Percentiles rank a stretch among this genome's conserved stretches.
phyloP scores from a whole-genome alignment of 1,284 basidiomycete species.

The Omphalotus olearius region DNA sequence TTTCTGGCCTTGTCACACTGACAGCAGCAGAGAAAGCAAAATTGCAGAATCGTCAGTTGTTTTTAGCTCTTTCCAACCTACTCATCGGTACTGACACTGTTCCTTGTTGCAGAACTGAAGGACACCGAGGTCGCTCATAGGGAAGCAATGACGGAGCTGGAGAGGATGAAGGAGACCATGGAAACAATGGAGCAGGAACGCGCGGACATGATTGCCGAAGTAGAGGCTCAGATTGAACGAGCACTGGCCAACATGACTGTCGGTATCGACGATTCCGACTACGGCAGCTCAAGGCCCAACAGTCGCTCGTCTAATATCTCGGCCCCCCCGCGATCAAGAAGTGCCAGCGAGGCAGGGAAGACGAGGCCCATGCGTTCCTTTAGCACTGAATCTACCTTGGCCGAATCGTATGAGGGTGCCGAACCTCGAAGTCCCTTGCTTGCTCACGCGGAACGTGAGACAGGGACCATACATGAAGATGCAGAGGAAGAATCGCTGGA shows the following conservation, averaged over 20 bases:
- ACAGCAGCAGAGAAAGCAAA: constrained; percentile 75
- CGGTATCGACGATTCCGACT: constrained; percentile 71
- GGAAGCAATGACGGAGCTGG: constrained; percentile 64
- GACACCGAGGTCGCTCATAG: constrained; percentile 74
- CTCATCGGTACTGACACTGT: constrained; percentile 23
- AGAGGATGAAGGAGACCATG: constrained; percentile 73
- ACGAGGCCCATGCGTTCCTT: constrained; percentile 54
- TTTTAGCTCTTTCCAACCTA: background rate
- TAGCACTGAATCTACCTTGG: constrained; percentile 70
- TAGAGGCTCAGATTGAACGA: constrained; percentile 82
- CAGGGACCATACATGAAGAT: constrained; percentile 49
- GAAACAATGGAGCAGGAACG: constrained; percentile 81
- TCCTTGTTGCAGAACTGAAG: constrained; percentile 43
- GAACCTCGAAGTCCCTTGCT: constrained; percentile 27
- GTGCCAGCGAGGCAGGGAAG: constrained; percentile 51
- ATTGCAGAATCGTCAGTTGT: constrained; percentile 56
- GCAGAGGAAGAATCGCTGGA: constrained; percentile 41
- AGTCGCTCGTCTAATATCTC: constrained; percentile 41
- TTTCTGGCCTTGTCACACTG: constrained; percentile 73
- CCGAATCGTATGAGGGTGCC: constrained; percentile 51
- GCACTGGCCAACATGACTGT: constrained; percentile 81
- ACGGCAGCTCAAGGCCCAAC: constrained; percentile 46
- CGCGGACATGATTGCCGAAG: constrained; percentile 81
- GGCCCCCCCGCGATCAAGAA: constrained; percentile 43
- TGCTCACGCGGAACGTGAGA: constrained; percentile 37